Evolutionary conservation across 2,329 filamentous ascomycete genomes (phyloP), one percentile per base, ranked within the genome.

Genomic region (Arthrinium phaeospermum): DNA sequence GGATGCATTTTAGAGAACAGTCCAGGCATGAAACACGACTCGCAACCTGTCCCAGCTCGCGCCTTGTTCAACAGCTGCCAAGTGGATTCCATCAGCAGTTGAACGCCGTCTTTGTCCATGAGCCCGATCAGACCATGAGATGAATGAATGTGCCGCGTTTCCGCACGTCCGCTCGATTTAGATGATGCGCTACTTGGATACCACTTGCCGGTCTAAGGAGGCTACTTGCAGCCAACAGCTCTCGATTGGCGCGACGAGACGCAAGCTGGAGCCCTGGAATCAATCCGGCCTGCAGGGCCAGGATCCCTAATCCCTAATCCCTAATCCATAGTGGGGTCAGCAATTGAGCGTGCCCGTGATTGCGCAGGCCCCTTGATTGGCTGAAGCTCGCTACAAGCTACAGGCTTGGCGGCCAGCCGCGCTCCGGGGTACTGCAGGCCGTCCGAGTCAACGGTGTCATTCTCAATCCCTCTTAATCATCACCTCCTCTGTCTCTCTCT

Each of bases 381-480:
- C 57, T 4, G 57, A 41, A 64, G 57, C 57, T 64, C 1, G 57
- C 8, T 16, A 64, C 22, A 64, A 64, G 57, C 57, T 41, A 41
- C 19, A 64, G 34, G 34, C 34, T 64, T 64, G 57, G 34, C 34
- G 57, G 37, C 30, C 57, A 41, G 19, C 57, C 19, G 57, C 30
- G 19, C 57, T 64, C 57, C 30, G 57, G 57, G 57, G 30, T 64
- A 41, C 57, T 64, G 57, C 57, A 57, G 49, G 19, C 30, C 37
- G 30, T 61, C 53, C 53, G 57, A 64, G 34, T 64, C 57, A 41
- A 64, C 34, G 57, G 34, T 64, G 57, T 64, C 57, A 64, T 64
- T 64, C 30, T 64, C 13, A 12, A 41, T 37, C 57, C 13, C 16
- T 30, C 53, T 61, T 64, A 64, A 64, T 64, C 57, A 64, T 64